Conservation (phyloP, 2,329 filamentous ascomycete genomes). For the Paecilomyces sp. region DNA sequence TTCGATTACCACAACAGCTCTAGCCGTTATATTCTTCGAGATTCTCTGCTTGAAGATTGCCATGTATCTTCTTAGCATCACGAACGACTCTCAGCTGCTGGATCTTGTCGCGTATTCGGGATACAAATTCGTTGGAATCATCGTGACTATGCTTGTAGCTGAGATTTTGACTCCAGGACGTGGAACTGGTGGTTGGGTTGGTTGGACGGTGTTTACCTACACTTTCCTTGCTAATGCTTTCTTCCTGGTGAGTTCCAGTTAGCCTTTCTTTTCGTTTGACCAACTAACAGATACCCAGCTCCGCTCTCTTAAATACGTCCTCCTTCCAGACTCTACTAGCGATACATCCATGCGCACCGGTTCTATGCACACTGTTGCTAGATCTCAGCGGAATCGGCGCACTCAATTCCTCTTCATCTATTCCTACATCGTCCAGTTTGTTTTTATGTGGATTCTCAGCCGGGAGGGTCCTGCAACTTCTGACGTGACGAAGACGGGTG, state of each 20-base stretch:
- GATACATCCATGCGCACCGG: constrained; percentile 55
- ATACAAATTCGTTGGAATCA: constrained; percentile 98
- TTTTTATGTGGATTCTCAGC: constrained; percentile 84
- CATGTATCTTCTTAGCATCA: constrained; percentile 89
- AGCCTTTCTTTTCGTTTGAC: background rate
- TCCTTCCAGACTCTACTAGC: constrained; percentile 73
- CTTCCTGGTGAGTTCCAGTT: constrained; percentile 66
- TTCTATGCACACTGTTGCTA: constrained; percentile 63
- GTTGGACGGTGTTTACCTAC: constrained; percentile 84
- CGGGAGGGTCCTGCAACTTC: constrained; percentile 39
- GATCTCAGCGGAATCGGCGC: constrained; percentile 76
- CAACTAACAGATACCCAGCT: constrained; percentile 51
- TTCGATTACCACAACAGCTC: constrained; percentile 75
- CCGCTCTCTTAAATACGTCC: constrained; percentile 89
- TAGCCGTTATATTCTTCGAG: constrained; percentile 77
- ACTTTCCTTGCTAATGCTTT: constrained; percentile 92
- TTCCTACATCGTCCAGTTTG: constrained; percentile 85
- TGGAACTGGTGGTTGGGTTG: constrained; percentile 79
- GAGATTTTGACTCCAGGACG: constrained; percentile 71
- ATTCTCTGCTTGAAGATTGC: constrained; percentile 86
- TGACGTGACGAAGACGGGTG: constrained; percentile 8
- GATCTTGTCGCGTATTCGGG: constrained; percentile 94
- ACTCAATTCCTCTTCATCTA: constrained; percentile 93
- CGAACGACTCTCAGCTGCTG: constrained; percentile 84
- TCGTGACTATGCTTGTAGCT: constrained; percentile 73